phyloP scores from a whole-genome alignment of 2,329 filamentous ascomycete genomes.

The Reticulascus tulasneorum region DNA sequence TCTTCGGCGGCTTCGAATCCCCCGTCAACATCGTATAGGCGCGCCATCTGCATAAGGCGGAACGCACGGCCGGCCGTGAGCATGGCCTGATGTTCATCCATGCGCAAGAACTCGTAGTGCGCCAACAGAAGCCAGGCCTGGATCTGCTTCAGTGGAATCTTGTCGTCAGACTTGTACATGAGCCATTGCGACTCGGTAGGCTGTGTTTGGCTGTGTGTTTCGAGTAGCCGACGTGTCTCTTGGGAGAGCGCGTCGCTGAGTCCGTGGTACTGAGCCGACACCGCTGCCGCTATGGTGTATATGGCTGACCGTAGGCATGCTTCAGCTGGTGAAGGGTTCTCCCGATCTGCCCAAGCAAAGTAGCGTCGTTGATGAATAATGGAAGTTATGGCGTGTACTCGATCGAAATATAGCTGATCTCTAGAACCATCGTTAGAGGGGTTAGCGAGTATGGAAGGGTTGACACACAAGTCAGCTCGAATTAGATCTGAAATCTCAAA shows the following conservation, averaged over 20 bases:
- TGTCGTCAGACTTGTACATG: background rate
- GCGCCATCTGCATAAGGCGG: conserved; percentile 2
- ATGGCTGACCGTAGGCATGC: background rate
- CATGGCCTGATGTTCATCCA: background rate
- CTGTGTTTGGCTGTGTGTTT: too few relatives aligned
- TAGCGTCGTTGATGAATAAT: conserved; percentile 2
- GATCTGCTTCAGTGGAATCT: background rate
- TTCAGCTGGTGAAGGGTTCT: background rate
- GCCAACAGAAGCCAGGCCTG: conserved; percentile 2
- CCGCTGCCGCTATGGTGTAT: conserved; percentile 1
- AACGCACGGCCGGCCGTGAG: conserved; percentile 3
- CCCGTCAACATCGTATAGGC: background rate
- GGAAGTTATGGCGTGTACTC: conserved; percentile 6
- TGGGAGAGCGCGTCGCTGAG: background rate
- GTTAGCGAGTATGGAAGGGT: too few relatives aligned
- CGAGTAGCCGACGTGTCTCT: conserved; percentile 1
- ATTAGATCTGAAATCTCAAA: too few relatives aligned
- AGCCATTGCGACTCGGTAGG: background rate
- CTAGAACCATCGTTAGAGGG: too few relatives aligned
- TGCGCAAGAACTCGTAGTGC: conserved; percentile 3
- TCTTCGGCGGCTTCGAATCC: too few relatives aligned
- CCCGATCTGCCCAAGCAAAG: conserved; percentile 1
- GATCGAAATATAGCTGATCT: background rate
- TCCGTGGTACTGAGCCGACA: background rate
- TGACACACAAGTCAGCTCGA: too few relatives aligned